A percentile compares a stretch with the other conserved stretches of the same genome.
phyloP scores from a whole-genome alignment of 352 stramenopile species.

The Globisporangium emineosum region DNA sequence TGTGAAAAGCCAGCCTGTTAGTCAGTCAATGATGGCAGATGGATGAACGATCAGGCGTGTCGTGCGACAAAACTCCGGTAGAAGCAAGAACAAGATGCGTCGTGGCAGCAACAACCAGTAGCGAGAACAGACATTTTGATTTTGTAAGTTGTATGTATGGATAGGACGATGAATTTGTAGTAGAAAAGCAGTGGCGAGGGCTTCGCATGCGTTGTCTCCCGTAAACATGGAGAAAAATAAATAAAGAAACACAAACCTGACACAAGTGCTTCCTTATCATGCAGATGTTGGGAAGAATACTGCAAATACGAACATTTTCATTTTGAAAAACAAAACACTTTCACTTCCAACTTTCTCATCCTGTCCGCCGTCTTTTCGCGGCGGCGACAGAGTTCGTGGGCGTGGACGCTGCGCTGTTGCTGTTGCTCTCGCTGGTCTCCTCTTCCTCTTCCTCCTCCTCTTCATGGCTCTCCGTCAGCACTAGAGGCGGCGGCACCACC shows the following conservation, averaged over 20 bases:
- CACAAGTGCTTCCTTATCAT: neutral
- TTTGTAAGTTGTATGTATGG: conserved; percentile 17
- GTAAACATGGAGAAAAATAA: conserved; percentile 4
- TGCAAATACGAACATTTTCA: conserved; percentile 1
- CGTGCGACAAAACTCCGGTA: neutral
- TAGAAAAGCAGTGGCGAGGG: conserved; percentile 1
- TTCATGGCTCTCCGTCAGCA: conserved; percentile 10
- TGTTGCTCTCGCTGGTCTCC: conserved; percentile 27
- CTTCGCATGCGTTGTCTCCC: neutral
- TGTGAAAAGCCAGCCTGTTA: neutral
- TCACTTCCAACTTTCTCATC: neutral
- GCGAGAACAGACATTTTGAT: conserved; percentile 2
- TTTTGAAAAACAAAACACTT: neutral
- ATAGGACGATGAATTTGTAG: conserved; percentile 12
- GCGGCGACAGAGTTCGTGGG: conserved; percentile 16
- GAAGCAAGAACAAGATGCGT: neutral
- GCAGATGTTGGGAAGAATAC: neutral
- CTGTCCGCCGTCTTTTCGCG: conserved; percentile 18
- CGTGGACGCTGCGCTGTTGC: conserved; percentile 24
- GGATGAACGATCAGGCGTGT: neutral
- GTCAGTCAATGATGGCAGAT: neutral
- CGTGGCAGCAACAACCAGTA: neutral
- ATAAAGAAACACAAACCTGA: conserved; percentile 1
- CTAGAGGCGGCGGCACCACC: conserved; percentile 16
- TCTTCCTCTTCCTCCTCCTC: conserved; percentile 16